phyloP scores from a whole-genome alignment of 768 basidiomycete species.

The Polyporus arcularius region DNA sequence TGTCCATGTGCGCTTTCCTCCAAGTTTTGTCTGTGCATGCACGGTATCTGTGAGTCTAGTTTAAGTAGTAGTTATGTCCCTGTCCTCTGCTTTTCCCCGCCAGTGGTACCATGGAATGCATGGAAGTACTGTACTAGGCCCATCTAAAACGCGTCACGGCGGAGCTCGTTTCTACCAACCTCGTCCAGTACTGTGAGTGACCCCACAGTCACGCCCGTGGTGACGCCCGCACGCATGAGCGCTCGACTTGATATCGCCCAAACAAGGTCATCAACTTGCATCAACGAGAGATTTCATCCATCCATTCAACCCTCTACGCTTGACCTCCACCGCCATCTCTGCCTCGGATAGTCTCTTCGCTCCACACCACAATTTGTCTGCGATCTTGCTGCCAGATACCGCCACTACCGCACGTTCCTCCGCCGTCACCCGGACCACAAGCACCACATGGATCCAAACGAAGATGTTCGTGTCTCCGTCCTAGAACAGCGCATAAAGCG shows the following conservation, averaged over 20 bases:
- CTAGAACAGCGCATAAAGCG: background rate
- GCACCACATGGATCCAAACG: slow-evolving; percentile 64
- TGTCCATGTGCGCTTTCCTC: too few species aligned
- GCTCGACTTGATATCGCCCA: slow-evolving; percentile 6
- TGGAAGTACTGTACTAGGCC: too few species aligned
- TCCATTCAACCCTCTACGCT: slow-evolving; percentile 10
- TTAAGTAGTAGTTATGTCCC: too few species aligned
- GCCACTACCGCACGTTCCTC: background rate
- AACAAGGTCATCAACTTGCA: slow-evolving; percentile 24
- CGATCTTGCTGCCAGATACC: background rate
- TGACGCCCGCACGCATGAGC: background rate
- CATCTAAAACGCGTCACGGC: too few species aligned
- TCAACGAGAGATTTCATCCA: slow-evolving; percentile 16
- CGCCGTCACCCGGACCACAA: background rate
- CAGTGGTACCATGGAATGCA: too few species aligned
- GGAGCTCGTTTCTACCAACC: too few species aligned
- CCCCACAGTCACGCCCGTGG: background rate
- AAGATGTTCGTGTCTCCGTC: slow-evolving; percentile 56
- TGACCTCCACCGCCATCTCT: background rate
- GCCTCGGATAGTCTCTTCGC: background rate
- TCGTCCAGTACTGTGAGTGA: too few species aligned
- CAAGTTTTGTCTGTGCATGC: background rate
- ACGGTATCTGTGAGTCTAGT: background rate
- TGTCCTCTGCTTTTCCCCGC: too few species aligned
- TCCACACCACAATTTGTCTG: background rate